phyloP scores from a whole-genome alignment of 2,329 filamentous ascomycete genomes.

The Daldinia sp. region DNA sequence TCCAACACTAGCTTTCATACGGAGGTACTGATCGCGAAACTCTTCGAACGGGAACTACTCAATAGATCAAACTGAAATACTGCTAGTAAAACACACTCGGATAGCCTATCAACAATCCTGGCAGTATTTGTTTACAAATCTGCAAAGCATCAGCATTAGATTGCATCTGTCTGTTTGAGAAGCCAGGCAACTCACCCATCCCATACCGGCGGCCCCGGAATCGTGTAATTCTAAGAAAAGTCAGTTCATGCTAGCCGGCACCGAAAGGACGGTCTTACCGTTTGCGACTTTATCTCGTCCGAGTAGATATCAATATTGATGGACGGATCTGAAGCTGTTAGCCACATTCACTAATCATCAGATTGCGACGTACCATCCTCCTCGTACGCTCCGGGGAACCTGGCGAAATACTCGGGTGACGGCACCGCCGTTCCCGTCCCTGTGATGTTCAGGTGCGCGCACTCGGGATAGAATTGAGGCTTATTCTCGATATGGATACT shows the following conservation, averaged over 20 bases:
- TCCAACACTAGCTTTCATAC: too few relatives aligned
- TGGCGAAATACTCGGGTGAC: slow-evolving; percentile 43
- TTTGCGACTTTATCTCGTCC: slow-evolving; percentile 45
- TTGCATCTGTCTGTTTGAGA: too few relatives aligned
- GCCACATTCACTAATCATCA: not conserved
- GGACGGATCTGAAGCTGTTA: slow-evolving; percentile 46
- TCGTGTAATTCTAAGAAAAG: slow-evolving; percentile 47
- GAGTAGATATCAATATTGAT: slow-evolving; percentile 52
- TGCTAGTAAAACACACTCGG: too few relatives aligned
- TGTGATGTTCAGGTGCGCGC: slow-evolving; percentile 50
- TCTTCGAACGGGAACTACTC: too few relatives aligned
- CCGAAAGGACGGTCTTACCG: slow-evolving; percentile 37
- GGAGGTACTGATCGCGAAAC: too few relatives aligned
- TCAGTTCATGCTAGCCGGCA: slow-evolving; percentile 15
- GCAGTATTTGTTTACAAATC: slow-evolving; percentile 37
- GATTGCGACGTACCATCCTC: slow-evolving; percentile 44
- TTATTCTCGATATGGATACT: slow-evolving; percentile 59
- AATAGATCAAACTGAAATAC: too few relatives aligned
- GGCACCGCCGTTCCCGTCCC: slow-evolving; percentile 44
- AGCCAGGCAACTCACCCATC: slow-evolving; percentile 49
- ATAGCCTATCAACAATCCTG: slow-evolving; percentile 22
- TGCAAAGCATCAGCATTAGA: slow-evolving; percentile 5
- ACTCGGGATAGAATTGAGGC: slow-evolving; percentile 56
- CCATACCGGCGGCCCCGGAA: slow-evolving; percentile 52
- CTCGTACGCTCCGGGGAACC: slow-evolving; percentile 50